phyloP scores from a whole-genome alignment of 305 asterid genomes.

The Rubia peregrina region DNA sequence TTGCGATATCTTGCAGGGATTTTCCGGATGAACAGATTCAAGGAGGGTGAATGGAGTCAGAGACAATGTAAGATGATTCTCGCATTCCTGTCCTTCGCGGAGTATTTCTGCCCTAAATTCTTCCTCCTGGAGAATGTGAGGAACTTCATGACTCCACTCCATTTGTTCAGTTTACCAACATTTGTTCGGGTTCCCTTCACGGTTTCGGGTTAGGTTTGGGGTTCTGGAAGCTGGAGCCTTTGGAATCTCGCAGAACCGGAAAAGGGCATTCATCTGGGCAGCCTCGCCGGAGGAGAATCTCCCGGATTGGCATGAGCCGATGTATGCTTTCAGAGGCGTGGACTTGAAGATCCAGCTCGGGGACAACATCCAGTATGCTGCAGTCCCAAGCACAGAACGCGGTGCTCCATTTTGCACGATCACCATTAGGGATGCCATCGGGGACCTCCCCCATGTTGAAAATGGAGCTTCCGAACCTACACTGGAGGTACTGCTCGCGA shows the following conservation, averaged over 20 bases:
- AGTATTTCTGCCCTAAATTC: slow-evolving; percentile 20
- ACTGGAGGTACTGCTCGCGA: slow-evolving; percentile 5
- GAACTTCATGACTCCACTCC: slow-evolving; percentile 8
- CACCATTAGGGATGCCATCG: slow-evolving; percentile 23
- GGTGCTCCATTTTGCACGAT: slow-evolving; percentile 25
- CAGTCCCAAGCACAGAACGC: slow-evolving; percentile 16
- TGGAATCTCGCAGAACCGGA: slow-evolving; percentile 23
- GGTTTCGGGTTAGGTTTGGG: slow-evolving; percentile 24
- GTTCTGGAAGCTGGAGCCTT: slow-evolving; percentile 25
- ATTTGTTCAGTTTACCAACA: background rate
- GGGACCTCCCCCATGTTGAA: slow-evolving; percentile 19
- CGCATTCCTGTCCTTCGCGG: slow-evolving; percentile 22
- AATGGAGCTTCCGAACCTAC: slow-evolving; percentile 15
- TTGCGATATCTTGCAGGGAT: slow-evolving; percentile 19
- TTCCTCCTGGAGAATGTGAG: slow-evolving; percentile 27
- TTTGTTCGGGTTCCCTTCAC: background rate
- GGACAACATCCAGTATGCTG: slow-evolving; percentile 17
- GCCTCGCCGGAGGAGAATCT: slow-evolving; percentile 24
- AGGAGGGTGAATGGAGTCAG: slow-evolving; percentile 18
- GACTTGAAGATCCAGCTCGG: slow-evolving; percentile 16
- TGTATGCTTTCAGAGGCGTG: slow-evolving; percentile 19
- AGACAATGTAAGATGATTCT: slow-evolving; percentile 20
- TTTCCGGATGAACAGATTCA: slow-evolving; percentile 24
- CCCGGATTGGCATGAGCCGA: slow-evolving; percentile 30
- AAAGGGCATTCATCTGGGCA: slow-evolving; percentile 29